Evolutionary conservation across 257 asterid species (phyloP), one percentile per base, ranked within the genome.

Genomic region (Scutellaria barbata): DNA sequence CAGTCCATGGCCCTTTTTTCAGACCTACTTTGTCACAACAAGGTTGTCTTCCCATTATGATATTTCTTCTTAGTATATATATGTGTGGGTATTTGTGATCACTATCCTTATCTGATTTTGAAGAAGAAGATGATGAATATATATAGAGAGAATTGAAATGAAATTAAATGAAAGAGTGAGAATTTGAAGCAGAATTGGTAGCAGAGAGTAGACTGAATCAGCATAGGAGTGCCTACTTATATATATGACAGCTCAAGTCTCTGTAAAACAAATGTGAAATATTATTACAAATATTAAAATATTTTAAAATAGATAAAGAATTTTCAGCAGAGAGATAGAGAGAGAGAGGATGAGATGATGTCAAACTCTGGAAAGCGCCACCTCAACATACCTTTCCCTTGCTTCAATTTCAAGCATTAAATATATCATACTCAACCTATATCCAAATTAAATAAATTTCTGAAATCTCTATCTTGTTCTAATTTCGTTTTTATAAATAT

Each of bases 1-100:
- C 81, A 25, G 97, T 90, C 98, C 98, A 93, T 48, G 98, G 96
- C 47, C 98, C 98, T 79, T 90, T 90, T 89, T 93, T 93, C 62
- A 93, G 83, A 66, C 98, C 98, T 17, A 90, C 91, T 79, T 89
- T 93, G 70, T 93, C 98, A 77, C 98, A 93, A 60, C 98, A 93
- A 22, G 98, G 98, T 60, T 89, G 92, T 55, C 98, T 87, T 22
- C 98, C 98, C 98, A 60, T 60, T 11, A 17, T 10, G 13, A 45
- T 43, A 5, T 25, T n/a, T n/a, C n/a, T n/a, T n/a, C n/a, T n/a
- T n/a, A n/a, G n/a, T n/a, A n/a, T n/a, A n/a, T n/a, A n/a, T n/a
- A n/a, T n/a, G n/a, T n/a, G n/a, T n/a, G n/a, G n/a, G n/a, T n/a
- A n/a, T n/a, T n/a, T 42, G 47, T 42, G 45, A 9, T 20, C 40